Percentiles rank a stretch among this genome's conserved stretches.
phyloP scores from a whole-genome alignment of 2,329 filamentous ascomycete genomes.

The Pleomassaria siparia region DNA sequence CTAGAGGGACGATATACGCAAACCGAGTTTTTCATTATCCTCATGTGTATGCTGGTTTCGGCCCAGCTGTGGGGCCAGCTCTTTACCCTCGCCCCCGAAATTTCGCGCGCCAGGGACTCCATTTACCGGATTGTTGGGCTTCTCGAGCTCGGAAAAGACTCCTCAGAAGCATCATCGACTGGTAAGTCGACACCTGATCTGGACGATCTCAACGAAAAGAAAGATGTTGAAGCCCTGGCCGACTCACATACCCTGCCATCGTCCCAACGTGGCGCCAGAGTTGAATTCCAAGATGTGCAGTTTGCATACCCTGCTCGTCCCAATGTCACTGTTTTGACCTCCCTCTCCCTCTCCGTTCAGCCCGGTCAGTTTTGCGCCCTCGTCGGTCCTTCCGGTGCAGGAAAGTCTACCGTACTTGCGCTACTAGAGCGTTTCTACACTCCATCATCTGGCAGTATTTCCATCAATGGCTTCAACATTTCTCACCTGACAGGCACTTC shows the following conservation, averaged over 20 bases:
- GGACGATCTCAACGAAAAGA: conserved; percentile 61
- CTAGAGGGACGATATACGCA: conserved; percentile 65
- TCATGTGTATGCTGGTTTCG: conserved; percentile 70
- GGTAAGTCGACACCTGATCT: conserved; percentile 88
- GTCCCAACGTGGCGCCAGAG: conserved; percentile 60
- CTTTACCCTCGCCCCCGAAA: conserved; percentile 73
- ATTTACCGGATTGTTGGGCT: conserved; percentile 77
- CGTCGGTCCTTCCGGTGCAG: conserved; percentile 66
- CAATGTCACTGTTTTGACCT: conserved; percentile 58
- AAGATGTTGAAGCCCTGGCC: conserved; percentile 35
- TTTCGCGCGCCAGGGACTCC: conserved; percentile 66
- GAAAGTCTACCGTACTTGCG: conserved; percentile 66
- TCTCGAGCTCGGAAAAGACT: conserved; percentile 37
- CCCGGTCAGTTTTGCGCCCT: conserved; percentile 64
- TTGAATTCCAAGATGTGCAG: conserved; percentile 60
- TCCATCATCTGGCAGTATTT: conserved; percentile 52
- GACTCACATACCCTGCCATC: conserved; percentile 58
- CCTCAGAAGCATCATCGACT: conserved; percentile 54
- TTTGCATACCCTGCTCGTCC: conserved; percentile 69
- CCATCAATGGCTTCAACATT: conserved; percentile 56
- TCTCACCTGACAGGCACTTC: conserved; percentile 39
- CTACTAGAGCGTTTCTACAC: conserved; percentile 58
- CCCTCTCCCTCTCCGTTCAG: conserved; percentile 58
- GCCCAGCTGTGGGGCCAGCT: conserved; percentile 74
- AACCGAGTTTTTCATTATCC: conserved; percentile 72